Conservation (phyloP, 2,329 filamentous ascomycete species). For the Coniochaeta sp. region DNA sequence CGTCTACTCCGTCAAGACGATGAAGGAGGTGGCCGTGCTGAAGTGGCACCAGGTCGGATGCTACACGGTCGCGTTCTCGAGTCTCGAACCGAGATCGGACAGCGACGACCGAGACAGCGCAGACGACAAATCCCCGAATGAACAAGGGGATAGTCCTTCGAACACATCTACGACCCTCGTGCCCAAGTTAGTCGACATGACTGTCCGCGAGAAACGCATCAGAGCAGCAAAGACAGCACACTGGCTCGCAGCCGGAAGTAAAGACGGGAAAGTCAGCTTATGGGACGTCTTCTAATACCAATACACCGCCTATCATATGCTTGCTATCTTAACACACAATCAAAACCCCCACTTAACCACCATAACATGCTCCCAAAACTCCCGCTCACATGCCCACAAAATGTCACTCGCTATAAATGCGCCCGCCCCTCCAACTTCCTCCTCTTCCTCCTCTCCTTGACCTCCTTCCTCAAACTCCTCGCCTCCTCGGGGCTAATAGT, state of each 20-base stretch:
- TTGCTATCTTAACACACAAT: too few relatives aligned
- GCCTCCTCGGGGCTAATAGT: conserved; percentile 44
- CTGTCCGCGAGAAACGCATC: conserved; percentile 57
- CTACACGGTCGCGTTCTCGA: conserved; percentile 71
- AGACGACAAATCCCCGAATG: not conserved
- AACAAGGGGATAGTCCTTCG: conserved; percentile 4
- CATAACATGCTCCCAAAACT: not conserved
- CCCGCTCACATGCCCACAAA: too few relatives aligned
- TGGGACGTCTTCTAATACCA: conserved; percentile 80
- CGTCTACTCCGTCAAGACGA: conserved; percentile 71
- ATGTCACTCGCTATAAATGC: conserved; percentile 24
- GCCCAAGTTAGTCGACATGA: conserved; percentile 26
- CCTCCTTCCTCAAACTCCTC: conserved; percentile 31
- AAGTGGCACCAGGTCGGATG: conserved; percentile 92
- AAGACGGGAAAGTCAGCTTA: conserved; percentile 90
- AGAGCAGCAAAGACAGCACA: conserved; percentile 64
- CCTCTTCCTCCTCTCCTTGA: conserved; percentile 40
- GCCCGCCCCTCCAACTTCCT: conserved; percentile 44
- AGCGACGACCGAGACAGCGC: not conserved
- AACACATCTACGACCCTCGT: conserved; percentile 12
- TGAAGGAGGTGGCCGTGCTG: conserved; percentile 84
- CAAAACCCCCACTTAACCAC: too few relatives aligned
- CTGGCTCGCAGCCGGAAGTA: conserved; percentile 85
- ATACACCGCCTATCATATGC: too few relatives aligned
- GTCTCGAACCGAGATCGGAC: conserved; percentile 22